A percentile compares a stretch with the other conserved stretches of the same genome.
Evolutionary conservation across 495 filamentous ascomycete species (phyloP).

Genomic region (Lophiotrema nucula): DNA sequence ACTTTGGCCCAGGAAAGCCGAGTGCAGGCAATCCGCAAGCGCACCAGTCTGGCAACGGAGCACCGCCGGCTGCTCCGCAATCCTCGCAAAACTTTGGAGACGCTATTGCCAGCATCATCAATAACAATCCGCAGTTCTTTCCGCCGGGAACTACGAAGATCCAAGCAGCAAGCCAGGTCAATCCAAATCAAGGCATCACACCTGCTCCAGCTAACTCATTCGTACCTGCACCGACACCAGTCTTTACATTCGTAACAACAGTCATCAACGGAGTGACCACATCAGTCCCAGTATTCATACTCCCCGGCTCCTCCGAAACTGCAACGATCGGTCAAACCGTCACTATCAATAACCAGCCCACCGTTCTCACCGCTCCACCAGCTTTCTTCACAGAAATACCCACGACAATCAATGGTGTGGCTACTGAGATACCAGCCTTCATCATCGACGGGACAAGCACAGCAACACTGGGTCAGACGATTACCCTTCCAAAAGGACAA

Average conservation of each 20-base stretch:
- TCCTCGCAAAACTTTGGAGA: neutral
- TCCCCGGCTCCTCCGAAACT: constrained; percentile 1
- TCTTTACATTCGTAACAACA: constrained; percentile 13
- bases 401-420: constrained; percentile 5
- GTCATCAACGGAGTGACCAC: constrained; percentile 16
- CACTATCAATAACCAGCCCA: neutral
- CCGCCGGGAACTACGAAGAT: too few species aligned
- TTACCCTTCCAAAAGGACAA: neutral
- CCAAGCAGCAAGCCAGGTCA: too few species aligned
- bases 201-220: neutral
- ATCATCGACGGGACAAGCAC: neutral
- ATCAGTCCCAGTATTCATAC: constrained; percentile 5
- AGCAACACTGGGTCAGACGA: neutral
- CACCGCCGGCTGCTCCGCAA: neutral
- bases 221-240: constrained; percentile 1
- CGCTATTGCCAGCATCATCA: constrained; percentile 1
- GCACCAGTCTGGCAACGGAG: neutral
- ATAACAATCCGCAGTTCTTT: constrained; percentile 6
- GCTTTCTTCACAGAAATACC: neutral
- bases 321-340: constrained; percentile 22
- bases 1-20: neutral
- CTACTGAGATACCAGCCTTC: neutral
- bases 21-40: neutral
- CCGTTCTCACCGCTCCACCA: neutral
- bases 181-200: neutral